Evolutionary conservation across 2,329 filamentous ascomycete genomes (phyloP), one percentile per base, ranked within the genome.

Genomic region (Ilyonectria destructans): DNA sequence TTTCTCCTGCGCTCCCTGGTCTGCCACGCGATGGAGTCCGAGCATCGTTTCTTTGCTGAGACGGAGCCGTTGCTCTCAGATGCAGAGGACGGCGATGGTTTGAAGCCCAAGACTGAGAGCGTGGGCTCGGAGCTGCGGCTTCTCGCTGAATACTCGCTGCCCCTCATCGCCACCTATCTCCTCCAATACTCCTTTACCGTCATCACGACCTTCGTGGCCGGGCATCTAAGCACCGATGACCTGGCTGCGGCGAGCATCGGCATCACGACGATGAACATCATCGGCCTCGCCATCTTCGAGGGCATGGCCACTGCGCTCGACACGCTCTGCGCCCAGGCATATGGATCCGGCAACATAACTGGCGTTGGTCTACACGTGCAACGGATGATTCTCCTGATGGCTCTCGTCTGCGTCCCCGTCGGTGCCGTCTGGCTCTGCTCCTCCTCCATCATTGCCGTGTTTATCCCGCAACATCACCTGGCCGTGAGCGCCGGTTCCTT

Each of bases 111-210:
- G 0, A 2, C 13, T 0, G 26, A 51, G 10, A 58, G 54, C 48
- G 67, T 65, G 59, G 57, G n/a, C 52, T 40, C 61, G 9, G 74
- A 76, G 60, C 31, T 76, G 0, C 48, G 43, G 8, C 72, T 73
- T 19, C 68, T 76, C 4, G 35, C 59, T 5, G 58, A 58, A 21
- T 71, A 70, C 15, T 86, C 85, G 0, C 65, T 84, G 2, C 86
- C 87, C 7, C 78, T 88, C 21, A 83, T 86, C 58, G 78, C 84
- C n/a, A 88, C 86, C 1, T 88, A 87, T 68, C 75, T 88, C 1
- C 79, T 89, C 6, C 85, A 88, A 69, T 88, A 88, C 71, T 86
- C 82, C 8, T 87, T 86, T 70, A 85, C 79, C 60, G 77, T 88
- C 37, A 83, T 87, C 62, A 86, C 85, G 1, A 86, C 86, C 23